Conservation (phyloP, 495 filamentous ascomycete species). For the Penicillium odoratum region DNA sequence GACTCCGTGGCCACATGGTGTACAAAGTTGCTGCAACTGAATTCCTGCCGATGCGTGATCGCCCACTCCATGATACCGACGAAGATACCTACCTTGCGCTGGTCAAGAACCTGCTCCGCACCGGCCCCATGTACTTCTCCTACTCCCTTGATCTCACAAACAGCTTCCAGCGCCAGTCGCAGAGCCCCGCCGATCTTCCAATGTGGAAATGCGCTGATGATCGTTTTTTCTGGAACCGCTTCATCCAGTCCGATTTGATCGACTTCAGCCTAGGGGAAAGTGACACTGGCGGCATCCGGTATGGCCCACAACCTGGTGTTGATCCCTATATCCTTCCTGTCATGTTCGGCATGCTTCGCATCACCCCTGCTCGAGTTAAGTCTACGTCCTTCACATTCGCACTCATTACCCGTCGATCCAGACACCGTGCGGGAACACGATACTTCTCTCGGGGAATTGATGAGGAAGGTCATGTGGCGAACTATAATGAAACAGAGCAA, state of each 20-base stretch:
- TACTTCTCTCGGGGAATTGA: slow-evolving; percentile 95
- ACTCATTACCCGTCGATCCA: slow-evolving; percentile 82
- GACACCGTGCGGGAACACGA: slow-evolving; percentile 83
- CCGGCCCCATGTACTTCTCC: slow-evolving; percentile 94
- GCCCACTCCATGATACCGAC: slow-evolving; percentile 83
- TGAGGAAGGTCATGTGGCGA: slow-evolving; percentile 88
- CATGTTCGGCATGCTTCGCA: slow-evolving; percentile 92
- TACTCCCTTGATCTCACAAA: slow-evolving; percentile 95
- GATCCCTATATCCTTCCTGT: slow-evolving; percentile 95
- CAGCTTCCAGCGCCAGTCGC: slow-evolving; percentile 87
- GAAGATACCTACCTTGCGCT: slow-evolving; percentile 87
- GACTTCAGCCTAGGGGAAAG: slow-evolving; percentile 64
- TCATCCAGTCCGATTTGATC: slow-evolving; percentile 87
- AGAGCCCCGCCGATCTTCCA: slow-evolving; percentile 64
- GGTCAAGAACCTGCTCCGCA: slow-evolving; percentile 74
- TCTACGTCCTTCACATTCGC: slow-evolving; percentile 78
- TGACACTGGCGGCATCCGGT: slow-evolving; percentile 47
- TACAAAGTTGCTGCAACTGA: slow-evolving; percentile 91
- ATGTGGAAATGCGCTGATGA: slow-evolving; percentile 94
- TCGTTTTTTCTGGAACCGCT: slow-evolving; percentile 97
- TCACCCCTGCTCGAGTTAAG: slow-evolving; percentile 77
- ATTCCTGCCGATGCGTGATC: slow-evolving; percentile 90
- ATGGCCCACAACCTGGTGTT: slow-evolving; percentile 68
- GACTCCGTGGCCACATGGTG: slow-evolving; percentile 87
- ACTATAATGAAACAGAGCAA: slow-evolving; percentile 98